These are phyloP conservation scores for Fusarium sublunatum DNA, from an alignment of 2,329 filamentous ascomycete species.

Conservation along the genomic window DNA sequence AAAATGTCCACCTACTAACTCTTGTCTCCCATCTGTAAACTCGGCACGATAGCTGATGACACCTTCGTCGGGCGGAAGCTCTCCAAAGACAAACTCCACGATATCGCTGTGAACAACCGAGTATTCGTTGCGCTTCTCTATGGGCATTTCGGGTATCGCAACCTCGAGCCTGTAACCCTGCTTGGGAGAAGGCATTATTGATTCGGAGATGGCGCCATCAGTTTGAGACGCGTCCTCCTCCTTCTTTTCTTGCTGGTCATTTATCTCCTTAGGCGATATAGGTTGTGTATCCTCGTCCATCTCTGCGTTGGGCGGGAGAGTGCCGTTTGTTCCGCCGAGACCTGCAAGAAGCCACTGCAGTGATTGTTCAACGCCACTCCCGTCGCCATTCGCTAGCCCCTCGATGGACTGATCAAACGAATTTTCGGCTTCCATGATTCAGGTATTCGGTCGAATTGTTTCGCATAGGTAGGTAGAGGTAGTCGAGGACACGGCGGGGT, in stretches of 20 bases:
- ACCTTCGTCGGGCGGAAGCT: conserved; percentile 43
- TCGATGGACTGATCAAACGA: conserved; percentile 16
- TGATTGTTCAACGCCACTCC: conserved; percentile 21
- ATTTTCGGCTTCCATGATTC: conserved; percentile 32
- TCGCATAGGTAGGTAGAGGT: conserved; percentile 2
- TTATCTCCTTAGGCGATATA: not conserved
- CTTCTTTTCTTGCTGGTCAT: not conserved
- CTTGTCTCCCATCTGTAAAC: conserved; percentile 59
- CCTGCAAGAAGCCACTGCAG: conserved; percentile 16
- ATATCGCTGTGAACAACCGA: conserved; percentile 50
- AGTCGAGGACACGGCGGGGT: conserved; percentile 17
- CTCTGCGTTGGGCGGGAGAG: not conserved
- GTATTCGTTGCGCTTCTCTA: conserved; percentile 48
- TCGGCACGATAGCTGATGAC: conserved; percentile 53
- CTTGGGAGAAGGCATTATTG: not conserved
- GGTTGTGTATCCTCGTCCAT: not conserved
- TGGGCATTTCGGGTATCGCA: conserved; percentile 45
- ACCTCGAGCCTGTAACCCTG: conserved; percentile 46
- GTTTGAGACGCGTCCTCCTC: not conserved
- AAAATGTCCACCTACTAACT: conserved; percentile 55
- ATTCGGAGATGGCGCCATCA: not conserved
- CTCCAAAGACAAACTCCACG: conserved; percentile 53
- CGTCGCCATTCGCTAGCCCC: conserved; percentile 1
- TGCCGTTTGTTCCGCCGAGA: conserved; percentile 4
- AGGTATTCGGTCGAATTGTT: conserved; percentile 8